Evolutionary conservation across 225 moss, liverwort and hornwort species (phyloP), one percentile per base, ranked within the genome.

Genomic region (Rhytidiadelphus loreus): DNA sequence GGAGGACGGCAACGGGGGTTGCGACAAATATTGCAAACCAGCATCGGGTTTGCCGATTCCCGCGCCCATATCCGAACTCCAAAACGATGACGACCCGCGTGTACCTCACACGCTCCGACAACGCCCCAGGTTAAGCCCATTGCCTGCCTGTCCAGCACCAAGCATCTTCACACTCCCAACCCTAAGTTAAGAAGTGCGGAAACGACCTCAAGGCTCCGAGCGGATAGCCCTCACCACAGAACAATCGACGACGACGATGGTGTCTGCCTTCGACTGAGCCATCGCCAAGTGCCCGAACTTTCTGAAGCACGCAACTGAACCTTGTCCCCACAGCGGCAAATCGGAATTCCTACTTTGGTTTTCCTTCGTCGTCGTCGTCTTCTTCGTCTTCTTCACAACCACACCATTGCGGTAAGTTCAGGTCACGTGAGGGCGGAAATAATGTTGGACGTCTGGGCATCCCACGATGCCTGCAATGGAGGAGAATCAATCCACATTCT

Each of bases 71-170:
- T 79, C 89, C 85, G 39, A 80, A 82, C 72, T 32, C 39, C 52
- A 26, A 88, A 70, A 68, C 58, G 26, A 22, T 28, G 16, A 32
- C 35, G 15, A 17, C 88, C 71, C 85, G 91, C 91, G 92, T 91
- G 92, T 32, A 8, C 80, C 72, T 62, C 91, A 91, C 94, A 87
- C 92, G 90, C 90, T 90, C 85, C 90, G 14, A 78, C 52, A 55
- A 85, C 57, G 11, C 48, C 86, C 93, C 86, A 91, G 89, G 56
- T 77, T 41, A 93, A 86, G 82, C 94, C 94, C 94, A 94, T 94
- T 88, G 93, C 94, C 93, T 85, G 90, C 78, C 70, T 69, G 86
- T 48, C 87, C 80, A 81, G 58, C n/a, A 79, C 56, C 62, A 71
- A 53, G 70, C 88, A 68, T 88, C 62, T 69, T 90, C 91, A 89